phyloP scores from a whole-genome alignment of 352 stramenopile species.

The Poterioochromonas sp. region DNA sequence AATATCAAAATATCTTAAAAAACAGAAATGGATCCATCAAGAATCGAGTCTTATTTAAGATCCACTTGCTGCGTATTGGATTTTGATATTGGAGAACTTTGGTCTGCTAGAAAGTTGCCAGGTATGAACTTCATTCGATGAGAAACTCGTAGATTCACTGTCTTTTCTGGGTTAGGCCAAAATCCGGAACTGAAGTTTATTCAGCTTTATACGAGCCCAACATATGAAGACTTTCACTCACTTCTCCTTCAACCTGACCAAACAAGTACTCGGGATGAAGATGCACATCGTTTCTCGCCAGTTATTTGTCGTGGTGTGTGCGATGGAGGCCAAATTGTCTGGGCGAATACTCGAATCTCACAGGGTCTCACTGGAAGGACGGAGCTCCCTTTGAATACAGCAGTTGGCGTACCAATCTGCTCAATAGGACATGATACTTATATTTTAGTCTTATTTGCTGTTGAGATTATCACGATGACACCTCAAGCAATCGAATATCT shows the following conservation, averaged over 20 bases:
- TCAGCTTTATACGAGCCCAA: constrained; percentile 47
- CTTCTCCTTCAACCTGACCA: constrained; percentile 42
- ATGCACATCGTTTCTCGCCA: constrained; percentile 46
- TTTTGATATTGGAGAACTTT: constrained; percentile 46
- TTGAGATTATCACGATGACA: constrained; percentile 25
- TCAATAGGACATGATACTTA: constrained; percentile 42
- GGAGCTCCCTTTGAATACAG: constrained; percentile 44
- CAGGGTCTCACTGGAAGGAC: constrained; percentile 42
- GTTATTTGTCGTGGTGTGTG: constrained; percentile 45
- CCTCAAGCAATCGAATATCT: constrained; percentile 13
- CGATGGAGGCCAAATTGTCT: constrained; percentile 46
- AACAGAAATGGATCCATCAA: constrained; percentile 15
- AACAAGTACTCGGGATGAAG: constrained; percentile 34
- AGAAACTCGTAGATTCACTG: neutral
- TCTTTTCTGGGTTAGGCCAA: neutral
- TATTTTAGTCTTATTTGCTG: constrained; percentile 44
- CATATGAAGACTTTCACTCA: constrained; percentile 42
- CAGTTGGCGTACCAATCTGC: constrained; percentile 45
- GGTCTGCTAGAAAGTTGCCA: constrained; percentile 41
- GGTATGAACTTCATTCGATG: constrained; percentile 9
- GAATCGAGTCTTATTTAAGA: constrained; percentile 19
- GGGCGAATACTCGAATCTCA: constrained; percentile 44
- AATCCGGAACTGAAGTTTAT: constrained; percentile 41
- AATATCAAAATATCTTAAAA: no score
- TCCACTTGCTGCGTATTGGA: constrained; percentile 40